Percentiles rank a stretch among this genome's conserved stretches.
These are phyloP conservation scores for Ogataea minuta DNA, from an alignment of 805 yeast species.

Conservation along the genomic window DNA sequence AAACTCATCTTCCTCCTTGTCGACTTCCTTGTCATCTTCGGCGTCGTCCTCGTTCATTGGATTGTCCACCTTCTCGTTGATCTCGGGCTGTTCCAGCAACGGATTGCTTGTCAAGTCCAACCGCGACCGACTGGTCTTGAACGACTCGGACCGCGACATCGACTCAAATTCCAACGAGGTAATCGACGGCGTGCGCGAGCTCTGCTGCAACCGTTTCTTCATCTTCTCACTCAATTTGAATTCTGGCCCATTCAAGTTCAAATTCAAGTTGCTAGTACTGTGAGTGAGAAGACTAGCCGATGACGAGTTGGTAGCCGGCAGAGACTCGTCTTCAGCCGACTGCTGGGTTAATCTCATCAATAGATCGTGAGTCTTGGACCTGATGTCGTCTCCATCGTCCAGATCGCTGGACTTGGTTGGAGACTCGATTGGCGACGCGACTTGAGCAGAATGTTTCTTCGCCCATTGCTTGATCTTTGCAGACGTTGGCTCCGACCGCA, in stretches of 20 bases:
- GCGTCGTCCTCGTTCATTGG: conserved; percentile 11
- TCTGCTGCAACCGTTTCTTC: conserved; percentile 27
- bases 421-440: conserved; percentile 31
- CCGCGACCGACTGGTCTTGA: conserved; percentile 20
- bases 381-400: conserved; percentile 23
- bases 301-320: conserved; percentile 18
- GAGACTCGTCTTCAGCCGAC: conserved; percentile 9
- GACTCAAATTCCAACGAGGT: conserved; percentile 25
- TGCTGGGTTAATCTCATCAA: conserved; percentile 27
- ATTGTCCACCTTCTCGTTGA: conserved; percentile 3
- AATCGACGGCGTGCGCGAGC: conserved; percentile 22
- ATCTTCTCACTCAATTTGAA: conserved; percentile 32
- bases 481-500: conserved; percentile 70
- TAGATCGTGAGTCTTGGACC: conserved; percentile 29
- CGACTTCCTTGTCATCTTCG: conserved; percentile 9
- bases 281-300: conserved; percentile 4
- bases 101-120: conserved; percentile 18
- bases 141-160: conserved; percentile 24
- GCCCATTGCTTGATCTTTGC: conserved; percentile 81
- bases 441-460: conserved; percentile 45
- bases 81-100: conserved; percentile 17
- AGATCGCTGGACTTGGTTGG: conserved; percentile 7
- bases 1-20: conserved; percentile 2
- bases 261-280: conserved; percentile 4
- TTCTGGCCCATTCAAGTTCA: conserved; percentile 17